Evolutionary conservation across 2,329 filamentous ascomycete genomes (phyloP).

Genomic region (Geosmithia morbida): DNA sequence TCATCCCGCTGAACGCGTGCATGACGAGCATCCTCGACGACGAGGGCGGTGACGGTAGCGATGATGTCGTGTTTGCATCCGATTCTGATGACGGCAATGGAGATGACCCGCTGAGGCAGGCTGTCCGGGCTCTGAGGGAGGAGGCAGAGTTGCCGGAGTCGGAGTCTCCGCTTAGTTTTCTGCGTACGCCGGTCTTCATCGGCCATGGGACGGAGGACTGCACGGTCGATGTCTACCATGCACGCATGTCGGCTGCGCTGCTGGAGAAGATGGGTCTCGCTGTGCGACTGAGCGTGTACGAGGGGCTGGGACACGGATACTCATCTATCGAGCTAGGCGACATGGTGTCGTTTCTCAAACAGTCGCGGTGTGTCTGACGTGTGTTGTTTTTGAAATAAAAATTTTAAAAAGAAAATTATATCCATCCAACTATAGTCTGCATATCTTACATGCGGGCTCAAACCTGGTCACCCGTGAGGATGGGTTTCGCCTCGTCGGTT

Average conservation of each 20-base stretch:
- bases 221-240: conserved; percentile 21
- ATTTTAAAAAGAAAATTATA: too few relatives aligned
- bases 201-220: conserved; percentile 27
- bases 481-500: conserved; percentile 61
- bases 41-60: neutral
- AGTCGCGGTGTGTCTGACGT: too few relatives aligned
- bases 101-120: conserved; percentile 6
- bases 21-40: conserved; percentile 10
- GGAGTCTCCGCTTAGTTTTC: conserved; percentile 5
- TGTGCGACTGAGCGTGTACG: conserved; percentile 22
- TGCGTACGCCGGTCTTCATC: conserved; percentile 25
- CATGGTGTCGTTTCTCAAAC: conserved; percentile 16
- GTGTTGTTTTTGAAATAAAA: too few relatives aligned
- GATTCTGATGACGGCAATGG: neutral
- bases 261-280: conserved; percentile 18
- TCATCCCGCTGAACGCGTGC: conserved; percentile 22
- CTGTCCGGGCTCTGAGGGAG: conserved; percentile 11
- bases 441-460: conserved; percentile 11
- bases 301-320: conserved; percentile 29
- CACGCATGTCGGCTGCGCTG: conserved; percentile 15
- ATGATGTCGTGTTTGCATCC: neutral
- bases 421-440: too few relatives aligned
- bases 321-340: conserved; percentile 23
- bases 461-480: conserved; percentile 49
- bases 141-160: conserved; percentile 11